Evolutionary conservation across 257 asterid genomes (phyloP).

Genomic region (Solanum sejunctum): DNA sequence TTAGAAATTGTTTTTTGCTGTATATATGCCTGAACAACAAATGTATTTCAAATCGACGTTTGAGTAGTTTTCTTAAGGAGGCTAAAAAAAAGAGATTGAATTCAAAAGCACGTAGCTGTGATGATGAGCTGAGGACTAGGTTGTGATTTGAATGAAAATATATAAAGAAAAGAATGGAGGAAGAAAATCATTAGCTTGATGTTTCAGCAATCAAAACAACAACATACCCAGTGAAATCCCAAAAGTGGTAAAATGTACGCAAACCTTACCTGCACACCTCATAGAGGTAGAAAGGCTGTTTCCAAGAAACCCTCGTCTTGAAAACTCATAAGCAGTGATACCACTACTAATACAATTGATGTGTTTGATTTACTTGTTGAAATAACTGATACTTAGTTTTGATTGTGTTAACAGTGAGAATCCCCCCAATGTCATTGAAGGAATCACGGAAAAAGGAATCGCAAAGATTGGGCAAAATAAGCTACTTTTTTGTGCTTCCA

Average conservation of each 20-base stretch:
- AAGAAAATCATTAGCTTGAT: not conserved
- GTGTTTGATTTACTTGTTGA: not conserved
- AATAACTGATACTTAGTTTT: not conserved
- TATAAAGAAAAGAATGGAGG: not conserved
- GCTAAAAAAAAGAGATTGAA: not conserved
- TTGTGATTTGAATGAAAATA: not conserved
- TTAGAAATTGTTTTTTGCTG: not conserved
- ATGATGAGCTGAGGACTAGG: not conserved
- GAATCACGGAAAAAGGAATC: not conserved
- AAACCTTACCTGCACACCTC: too few species aligned
- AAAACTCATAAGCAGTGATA: too few species aligned
- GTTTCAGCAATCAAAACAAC: not conserved
- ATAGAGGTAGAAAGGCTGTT: too few species aligned
- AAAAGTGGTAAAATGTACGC: too few species aligned
- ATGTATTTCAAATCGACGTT: not conserved
- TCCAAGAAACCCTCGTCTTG: too few species aligned
- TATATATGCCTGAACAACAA: not conserved
- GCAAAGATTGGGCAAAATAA: not conserved
- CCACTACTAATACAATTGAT: not conserved
- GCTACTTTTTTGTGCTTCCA: conserved; percentile 6
- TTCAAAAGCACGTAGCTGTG: not conserved
- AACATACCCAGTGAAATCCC: too few species aligned
- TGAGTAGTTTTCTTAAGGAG: not conserved
- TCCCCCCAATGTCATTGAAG: not conserved
- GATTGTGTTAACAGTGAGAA: not conserved